Conservation (phyloP, 345 rosid species). For the Aegle marmelos region DNA sequence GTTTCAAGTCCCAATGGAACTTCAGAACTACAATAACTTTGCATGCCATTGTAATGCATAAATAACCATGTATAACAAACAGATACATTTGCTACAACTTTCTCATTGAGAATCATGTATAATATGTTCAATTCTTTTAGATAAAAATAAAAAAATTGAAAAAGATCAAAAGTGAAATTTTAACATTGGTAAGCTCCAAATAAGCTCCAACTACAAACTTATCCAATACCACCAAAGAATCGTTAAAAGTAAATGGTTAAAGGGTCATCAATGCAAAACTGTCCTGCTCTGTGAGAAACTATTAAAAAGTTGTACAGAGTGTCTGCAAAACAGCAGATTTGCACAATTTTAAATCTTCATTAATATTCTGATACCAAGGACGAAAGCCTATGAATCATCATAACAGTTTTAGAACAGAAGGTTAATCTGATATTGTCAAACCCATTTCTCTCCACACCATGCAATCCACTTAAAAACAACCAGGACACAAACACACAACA, state of each 20-base stretch:
- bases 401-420: not conserved
- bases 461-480: not conserved
- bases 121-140: not conserved
- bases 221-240: not conserved
- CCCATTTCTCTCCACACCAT: not conserved
- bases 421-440: not conserved
- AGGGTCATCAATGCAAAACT: not conserved
- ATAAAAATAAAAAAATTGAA: too few species aligned
- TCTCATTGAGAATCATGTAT: not conserved
- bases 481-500: not conserved
- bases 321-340: not conserved
- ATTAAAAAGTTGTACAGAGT: not conserved
- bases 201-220: not conserved
- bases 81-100: not conserved
- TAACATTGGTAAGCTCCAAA: not conserved
- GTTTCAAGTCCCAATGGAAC: not conserved
- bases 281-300: not conserved
- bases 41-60: not conserved
- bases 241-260: not conserved
- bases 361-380: not conserved
- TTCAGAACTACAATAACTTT: not conserved
- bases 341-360: not conserved
- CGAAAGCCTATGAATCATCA: not conserved
- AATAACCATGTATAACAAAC: not conserved
- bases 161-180: not conserved